Evolutionary conservation across 257 asterid species (phyloP), one percentile per base, ranked within the genome.

Genomic region (Nicotiana undulata): DNA sequence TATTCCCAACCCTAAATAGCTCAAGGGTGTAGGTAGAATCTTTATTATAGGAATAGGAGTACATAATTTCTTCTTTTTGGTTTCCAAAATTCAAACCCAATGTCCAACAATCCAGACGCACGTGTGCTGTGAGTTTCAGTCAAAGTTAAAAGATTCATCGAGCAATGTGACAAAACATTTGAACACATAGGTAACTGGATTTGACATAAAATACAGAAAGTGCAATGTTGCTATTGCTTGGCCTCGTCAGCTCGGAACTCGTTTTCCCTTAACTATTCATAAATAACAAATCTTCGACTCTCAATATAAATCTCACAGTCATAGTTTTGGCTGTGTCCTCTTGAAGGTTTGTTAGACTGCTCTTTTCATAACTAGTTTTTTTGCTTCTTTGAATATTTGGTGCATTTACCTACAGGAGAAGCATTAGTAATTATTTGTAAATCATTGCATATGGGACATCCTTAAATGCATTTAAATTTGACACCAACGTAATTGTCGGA

Each of bases 101-200:
- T 6, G 5, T 49, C 79, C 79, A 49, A 49, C 77, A 20, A 70
- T 44, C 4, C 77, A 70, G 12, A 74, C 61, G 79, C 79, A 74
- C 79, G 79, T 74, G 79, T 74, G 61, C 44, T 74, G 44, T 32
- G 51, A 46, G 51, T 24, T 49, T 74, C 61, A 74, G 79, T 74
- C 79, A 74, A 74, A 74, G 79, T 49, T 74, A 74, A 74, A 74
- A 74, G 61, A 74, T 74, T 74, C 79, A 74, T 74, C 61, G 79
- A 74, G 79, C 79, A 74, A 74, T 74, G 79, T 74, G 79, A 74
- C 79, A 74, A 74, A 74, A 74, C 26, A 74, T 74, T 72, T 51
- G 24, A 74, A 49, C 78, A 74, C 79, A 74, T 74, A 15, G 79
- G 61, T 49, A 74, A 74, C 79, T 74, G 79, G 79, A 49, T 74